Percentiles rank a stretch among this genome's conserved stretches.
Evolutionary conservation across 2,329 filamentous ascomycete genomes (phyloP).

Genomic region (Zasmidium citrigriseum): DNA sequence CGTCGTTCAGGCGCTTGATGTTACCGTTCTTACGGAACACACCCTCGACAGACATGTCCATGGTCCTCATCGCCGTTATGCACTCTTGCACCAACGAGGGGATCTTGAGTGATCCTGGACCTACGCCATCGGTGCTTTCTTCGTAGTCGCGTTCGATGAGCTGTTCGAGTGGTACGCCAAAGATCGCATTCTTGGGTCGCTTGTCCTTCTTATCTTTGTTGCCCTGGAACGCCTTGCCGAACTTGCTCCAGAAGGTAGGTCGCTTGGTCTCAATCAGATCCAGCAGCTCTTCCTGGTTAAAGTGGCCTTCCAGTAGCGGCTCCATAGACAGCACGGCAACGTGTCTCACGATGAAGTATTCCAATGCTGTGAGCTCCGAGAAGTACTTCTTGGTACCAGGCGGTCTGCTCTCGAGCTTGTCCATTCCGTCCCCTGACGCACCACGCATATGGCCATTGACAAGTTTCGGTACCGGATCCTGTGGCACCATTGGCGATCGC

Average conservation of each 20-base stretch:
- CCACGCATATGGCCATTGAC: constrained; percentile 69
- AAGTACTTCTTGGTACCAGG: constrained; percentile 76
- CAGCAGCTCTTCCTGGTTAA: constrained; percentile 90
- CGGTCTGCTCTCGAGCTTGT: constrained; percentile 42
- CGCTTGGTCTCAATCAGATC: constrained; percentile 92
- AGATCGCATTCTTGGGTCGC: constrained; percentile 87
- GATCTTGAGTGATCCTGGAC: constrained; percentile 84
- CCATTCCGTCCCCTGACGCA: constrained; percentile 57
- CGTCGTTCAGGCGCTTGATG: constrained; percentile 86
- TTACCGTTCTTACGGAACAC: constrained; percentile 99
- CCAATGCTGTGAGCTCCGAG: constrained; percentile 88
- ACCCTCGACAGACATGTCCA: constrained; percentile 98
- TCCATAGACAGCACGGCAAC: constrained; percentile 95
- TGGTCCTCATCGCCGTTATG: constrained; percentile 91
- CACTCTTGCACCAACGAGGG: constrained; percentile 95
- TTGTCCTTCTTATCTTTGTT: constrained; percentile 68
- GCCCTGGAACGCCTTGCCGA: constrained; percentile 79
- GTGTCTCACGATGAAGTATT: constrained; percentile 97
- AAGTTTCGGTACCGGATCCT: constrained; percentile 68
- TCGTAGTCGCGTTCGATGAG: constrained; percentile 92
- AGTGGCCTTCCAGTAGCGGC: constrained; percentile 83
- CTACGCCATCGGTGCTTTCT: constrained; percentile 96
- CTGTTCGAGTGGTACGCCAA: constrained; percentile 83
- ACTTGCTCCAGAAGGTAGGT: constrained; percentile 96
- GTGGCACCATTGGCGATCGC: constrained; percentile 67